A percentile compares a stretch with the other conserved stretches of the same genome.
These are phyloP conservation scores for Dictyostelium citrinum DNA, from an alignment of 78 protist species.

Conservation along the genomic window DNA sequence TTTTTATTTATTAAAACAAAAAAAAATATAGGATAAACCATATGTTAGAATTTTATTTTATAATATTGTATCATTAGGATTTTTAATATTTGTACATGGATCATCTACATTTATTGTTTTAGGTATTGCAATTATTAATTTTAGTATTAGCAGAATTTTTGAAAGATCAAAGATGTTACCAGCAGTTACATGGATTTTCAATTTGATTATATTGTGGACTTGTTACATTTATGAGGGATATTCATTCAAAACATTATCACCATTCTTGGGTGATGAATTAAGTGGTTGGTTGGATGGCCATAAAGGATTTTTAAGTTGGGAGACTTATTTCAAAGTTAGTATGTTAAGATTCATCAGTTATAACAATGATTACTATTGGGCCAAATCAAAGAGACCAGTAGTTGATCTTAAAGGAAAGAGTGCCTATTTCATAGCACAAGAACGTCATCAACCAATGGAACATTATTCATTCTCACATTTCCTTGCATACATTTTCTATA, in stretches of 20 bases:
- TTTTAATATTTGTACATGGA: conserved; percentile 74
- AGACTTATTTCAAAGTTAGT: conserved; percentile 68
- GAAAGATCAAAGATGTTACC: conserved; percentile 22
- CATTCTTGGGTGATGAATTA: background rate
- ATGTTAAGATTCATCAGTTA: conserved; percentile 79
- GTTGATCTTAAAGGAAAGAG: conserved; percentile 40
- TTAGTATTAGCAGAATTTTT: conserved; percentile 36
- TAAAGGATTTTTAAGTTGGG: conserved; percentile 70
- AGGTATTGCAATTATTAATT: conserved; percentile 38
- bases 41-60: conserved; percentile 42
- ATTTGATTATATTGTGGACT: conserved; percentile 47
- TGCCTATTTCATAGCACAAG: conserved; percentile 26
- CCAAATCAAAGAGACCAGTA: conserved; percentile 21
- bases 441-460: conserved; percentile 51
- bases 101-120: conserved; percentile 36
- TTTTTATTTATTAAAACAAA: too few species aligned
- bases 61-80: conserved; percentile 57
- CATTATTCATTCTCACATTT: conserved; percentile 48
- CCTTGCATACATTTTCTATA: conserved; percentile 76
- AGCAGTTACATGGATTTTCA: conserved; percentile 48
- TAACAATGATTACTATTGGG: conserved; percentile 78
- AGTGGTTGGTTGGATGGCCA: background rate
- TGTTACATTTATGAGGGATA: conserved; percentile 28
- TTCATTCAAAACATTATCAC: background rate
- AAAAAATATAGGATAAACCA: conserved; percentile 1